Conservation (phyloP, 495 filamentous ascomycete species). For the Tricharina praecox region DNA sequence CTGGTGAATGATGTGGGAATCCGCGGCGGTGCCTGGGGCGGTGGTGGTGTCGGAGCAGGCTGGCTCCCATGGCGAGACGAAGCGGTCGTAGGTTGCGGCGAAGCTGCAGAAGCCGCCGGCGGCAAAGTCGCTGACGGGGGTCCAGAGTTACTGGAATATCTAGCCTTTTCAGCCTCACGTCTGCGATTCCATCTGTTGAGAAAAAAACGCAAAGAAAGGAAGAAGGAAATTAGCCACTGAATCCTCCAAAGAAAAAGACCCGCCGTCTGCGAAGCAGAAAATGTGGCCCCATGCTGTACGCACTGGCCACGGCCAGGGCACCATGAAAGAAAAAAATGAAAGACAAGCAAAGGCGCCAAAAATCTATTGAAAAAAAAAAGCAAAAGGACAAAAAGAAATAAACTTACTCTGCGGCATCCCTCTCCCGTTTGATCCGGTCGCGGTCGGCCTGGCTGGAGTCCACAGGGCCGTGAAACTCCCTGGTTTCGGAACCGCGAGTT, state of each 20-base stretch:
- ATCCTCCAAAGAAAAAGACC: conserved; percentile 22
- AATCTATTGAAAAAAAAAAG: conserved; percentile 7
- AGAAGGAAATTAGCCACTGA: conserved; percentile 27
- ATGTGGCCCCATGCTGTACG: neutral
- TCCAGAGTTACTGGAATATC: conserved; percentile 16
- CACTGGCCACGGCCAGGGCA: conserved; percentile 1
- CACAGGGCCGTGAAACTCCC: neutral
- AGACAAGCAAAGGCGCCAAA: conserved; percentile 11
- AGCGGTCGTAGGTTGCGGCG: conserved; percentile 17
- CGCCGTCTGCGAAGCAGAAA: conserved; percentile 20
- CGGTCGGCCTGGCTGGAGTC: conserved; percentile 13
- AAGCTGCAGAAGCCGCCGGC: conserved; percentile 9
- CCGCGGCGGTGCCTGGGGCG: neutral
- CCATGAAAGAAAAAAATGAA: conserved; percentile 9
- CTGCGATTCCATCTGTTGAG: conserved; percentile 28
- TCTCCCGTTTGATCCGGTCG: conserved; percentile 25
- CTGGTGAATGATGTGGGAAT: conserved; percentile 9
- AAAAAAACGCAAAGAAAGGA: conserved; percentile 20
- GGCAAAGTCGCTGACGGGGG: conserved; percentile 4
- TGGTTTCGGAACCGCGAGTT: neutral
- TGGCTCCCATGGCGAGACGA: conserved; percentile 16
- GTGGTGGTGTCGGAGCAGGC: conserved; percentile 1
- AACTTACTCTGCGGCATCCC: conserved; percentile 26
- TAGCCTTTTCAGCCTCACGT: conserved; percentile 28
- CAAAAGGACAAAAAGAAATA: conserved; percentile 11